phyloP scores from a whole-genome alignment of 345 rosid genomes.

The Anacardium occidentale region DNA sequence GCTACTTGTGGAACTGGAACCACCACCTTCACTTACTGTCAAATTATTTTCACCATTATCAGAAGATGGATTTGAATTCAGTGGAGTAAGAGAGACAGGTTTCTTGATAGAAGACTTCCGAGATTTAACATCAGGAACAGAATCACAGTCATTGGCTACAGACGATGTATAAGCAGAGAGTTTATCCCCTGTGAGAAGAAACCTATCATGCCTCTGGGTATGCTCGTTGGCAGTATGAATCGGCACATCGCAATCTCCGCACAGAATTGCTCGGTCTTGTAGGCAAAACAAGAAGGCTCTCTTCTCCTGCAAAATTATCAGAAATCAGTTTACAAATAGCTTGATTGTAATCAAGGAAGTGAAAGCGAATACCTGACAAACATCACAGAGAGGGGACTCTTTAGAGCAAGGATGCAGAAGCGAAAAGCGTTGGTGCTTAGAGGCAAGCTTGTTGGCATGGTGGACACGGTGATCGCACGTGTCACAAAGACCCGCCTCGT shows the following conservation, averaged over 20 bases:
- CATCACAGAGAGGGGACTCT: slow-evolving; percentile 64
- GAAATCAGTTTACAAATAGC: background rate
- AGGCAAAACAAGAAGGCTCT: slow-evolving; percentile 87
- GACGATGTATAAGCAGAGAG: slow-evolving; percentile 59
- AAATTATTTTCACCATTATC: slow-evolving; percentile 15
- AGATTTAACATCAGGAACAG: slow-evolving; percentile 42
- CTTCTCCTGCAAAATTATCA: slow-evolving; percentile 47
- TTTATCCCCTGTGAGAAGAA: slow-evolving; percentile 79
- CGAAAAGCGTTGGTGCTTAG: slow-evolving; percentile 84
- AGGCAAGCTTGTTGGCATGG: slow-evolving; percentile 92
- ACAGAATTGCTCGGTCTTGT: slow-evolving; percentile 87
- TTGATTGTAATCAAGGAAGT: background rate
- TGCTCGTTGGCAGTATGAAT: slow-evolving; percentile 74
- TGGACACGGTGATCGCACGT: slow-evolving; percentile 84
- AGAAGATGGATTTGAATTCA: slow-evolving; percentile 23
- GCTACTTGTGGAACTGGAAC: slow-evolving; percentile 56
- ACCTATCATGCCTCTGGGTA: slow-evolving; percentile 72
- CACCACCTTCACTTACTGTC: slow-evolving; percentile 20
- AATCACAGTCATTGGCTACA: slow-evolving; percentile 28
- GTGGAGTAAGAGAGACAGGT: slow-evolving; percentile 26
- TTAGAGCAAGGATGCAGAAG: slow-evolving; percentile 64
- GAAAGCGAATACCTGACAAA: slow-evolving; percentile 66
- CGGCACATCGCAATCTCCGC: slow-evolving; percentile 76
- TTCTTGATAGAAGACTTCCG: slow-evolving; percentile 35
- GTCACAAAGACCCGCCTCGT: slow-evolving; percentile 80